Percentiles rank a stretch among this genome's conserved stretches.
phyloP scores from a whole-genome alignment of 495 filamentous ascomycete genomes.

The Daldinia vernicosa region DNA sequence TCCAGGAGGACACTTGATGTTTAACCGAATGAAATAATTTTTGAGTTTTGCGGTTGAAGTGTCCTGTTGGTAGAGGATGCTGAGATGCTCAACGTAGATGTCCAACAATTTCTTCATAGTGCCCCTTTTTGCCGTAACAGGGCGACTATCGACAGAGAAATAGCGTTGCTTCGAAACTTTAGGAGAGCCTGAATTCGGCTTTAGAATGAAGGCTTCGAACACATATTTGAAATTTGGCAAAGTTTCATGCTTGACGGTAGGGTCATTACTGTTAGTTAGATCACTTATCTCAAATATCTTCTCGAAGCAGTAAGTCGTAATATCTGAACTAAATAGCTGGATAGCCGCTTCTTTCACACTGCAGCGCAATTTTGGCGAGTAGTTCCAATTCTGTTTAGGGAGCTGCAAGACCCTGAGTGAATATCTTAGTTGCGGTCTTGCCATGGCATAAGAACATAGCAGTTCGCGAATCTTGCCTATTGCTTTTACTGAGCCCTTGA shows the following conservation, averaged over 20 bases:
- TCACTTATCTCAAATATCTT: slow-evolving; percentile 31
- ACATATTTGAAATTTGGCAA: slow-evolving; percentile 6
- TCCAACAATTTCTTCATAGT: slow-evolving; percentile 71
- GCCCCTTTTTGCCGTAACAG: slow-evolving; percentile 70
- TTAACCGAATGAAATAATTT: slow-evolving; percentile 78
- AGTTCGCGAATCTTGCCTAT: slow-evolving; percentile 71
- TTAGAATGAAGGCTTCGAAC: slow-evolving; percentile 70
- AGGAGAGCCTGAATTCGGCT: slow-evolving; percentile 56
- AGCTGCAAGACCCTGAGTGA: slow-evolving; percentile 73
- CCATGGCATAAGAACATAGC: slow-evolving; percentile 79
- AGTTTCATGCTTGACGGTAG: background rate
- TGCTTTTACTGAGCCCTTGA: slow-evolving; percentile 69
- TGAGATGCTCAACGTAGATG: slow-evolving; percentile 42
- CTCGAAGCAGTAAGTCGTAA: slow-evolving; percentile 59
- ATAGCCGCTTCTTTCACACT: slow-evolving; percentile 70
- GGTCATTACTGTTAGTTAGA: slow-evolving; percentile 3
- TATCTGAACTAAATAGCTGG: slow-evolving; percentile 74
- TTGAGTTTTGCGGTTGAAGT: slow-evolving; percentile 44
- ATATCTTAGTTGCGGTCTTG: slow-evolving; percentile 70
- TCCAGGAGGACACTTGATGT: slow-evolving; percentile 72
- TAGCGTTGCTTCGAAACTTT: slow-evolving; percentile 69
- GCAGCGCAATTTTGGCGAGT: slow-evolving; percentile 67
- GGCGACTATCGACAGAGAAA: slow-evolving; percentile 80
- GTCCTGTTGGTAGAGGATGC: background rate
- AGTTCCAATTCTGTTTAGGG: slow-evolving; percentile 73